phyloP scores from a whole-genome alignment of 116 monocot genomes.

The Dioscorea cayenensis region DNA sequence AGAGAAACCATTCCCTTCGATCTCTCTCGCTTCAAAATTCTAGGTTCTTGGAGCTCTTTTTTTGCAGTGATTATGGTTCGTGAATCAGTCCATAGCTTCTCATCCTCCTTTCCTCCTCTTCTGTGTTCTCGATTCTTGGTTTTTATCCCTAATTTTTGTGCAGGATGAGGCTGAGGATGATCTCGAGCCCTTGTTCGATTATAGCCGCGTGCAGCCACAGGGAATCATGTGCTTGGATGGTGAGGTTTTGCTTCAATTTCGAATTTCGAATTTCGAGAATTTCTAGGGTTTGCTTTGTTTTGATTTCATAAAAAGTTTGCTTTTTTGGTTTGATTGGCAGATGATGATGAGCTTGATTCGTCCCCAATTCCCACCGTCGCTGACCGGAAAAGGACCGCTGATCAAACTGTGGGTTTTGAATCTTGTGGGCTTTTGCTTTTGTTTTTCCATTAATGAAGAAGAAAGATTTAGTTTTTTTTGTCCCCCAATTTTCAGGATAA shows the following conservation, averaged over 20 bases:
- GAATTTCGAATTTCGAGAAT: neutral
- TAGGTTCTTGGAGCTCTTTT: no score
- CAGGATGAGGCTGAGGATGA: constrained; percentile 22
- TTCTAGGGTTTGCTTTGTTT: constrained; percentile 1
- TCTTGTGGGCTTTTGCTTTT: neutral
- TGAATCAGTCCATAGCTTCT: neutral
- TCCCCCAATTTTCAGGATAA: neutral
- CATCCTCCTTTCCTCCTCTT: neutral
- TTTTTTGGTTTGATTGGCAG: constrained; percentile 11
- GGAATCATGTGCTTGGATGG: constrained; percentile 27
- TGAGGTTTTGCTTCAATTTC: neutral
- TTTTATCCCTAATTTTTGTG: neutral
- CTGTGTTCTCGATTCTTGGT: neutral
- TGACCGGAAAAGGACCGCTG: constrained; percentile 21
- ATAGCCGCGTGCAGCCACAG: constrained; percentile 63
- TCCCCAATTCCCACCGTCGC: constrained; percentile 13
- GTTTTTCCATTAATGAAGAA: neutral
- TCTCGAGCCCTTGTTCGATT: constrained; percentile 82
- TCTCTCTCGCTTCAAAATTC: no score
- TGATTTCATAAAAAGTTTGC: neutral
- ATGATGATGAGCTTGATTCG: constrained; percentile 26
- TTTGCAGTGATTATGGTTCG: no score
- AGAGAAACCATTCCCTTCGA: no score
- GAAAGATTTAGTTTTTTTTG: neutral
- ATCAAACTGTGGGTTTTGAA: constrained; percentile 12